These are phyloP conservation scores for Sarocladiaceae sp. DNA, from an alignment of 2,329 filamentous ascomycete species.

Conservation along the genomic window DNA sequence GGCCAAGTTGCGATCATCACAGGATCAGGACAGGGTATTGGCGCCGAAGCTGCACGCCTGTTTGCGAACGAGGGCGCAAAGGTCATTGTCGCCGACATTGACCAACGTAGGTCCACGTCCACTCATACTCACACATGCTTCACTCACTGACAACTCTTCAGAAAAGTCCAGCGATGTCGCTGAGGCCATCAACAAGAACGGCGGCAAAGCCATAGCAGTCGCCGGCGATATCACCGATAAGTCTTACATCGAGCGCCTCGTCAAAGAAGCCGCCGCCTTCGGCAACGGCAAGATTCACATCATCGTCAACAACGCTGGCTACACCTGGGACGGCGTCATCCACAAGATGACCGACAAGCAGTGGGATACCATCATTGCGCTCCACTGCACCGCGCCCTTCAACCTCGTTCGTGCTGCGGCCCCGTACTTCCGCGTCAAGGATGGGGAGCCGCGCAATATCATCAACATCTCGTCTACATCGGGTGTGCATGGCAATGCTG, in stretches of 20 bases:
- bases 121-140: neutral
- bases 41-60: slow-evolving; percentile 72
- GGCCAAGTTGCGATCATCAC: slow-evolving; percentile 86
- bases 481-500: slow-evolving; percentile 79
- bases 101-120: slow-evolving; percentile 47
- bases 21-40: slow-evolving; percentile 80
- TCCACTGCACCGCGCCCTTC: slow-evolving; percentile 84
- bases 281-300: slow-evolving; percentile 84
- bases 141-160: slow-evolving; percentile 22
- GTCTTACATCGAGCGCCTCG: slow-evolving; percentile 63
- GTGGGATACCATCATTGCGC: slow-evolving; percentile 79
- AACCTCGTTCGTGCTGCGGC: slow-evolving; percentile 73
- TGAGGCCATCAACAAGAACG: slow-evolving; percentile 59
- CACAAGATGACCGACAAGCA: slow-evolving; percentile 91
- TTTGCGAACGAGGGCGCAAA: slow-evolving; percentile 86
- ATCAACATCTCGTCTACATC: slow-evolving; percentile 81
- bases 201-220: slow-evolving; percentile 65
- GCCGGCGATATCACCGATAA: slow-evolving; percentile 70
- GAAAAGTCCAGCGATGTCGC: slow-evolving; percentile 65
- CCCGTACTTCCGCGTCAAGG: slow-evolving; percentile 81
- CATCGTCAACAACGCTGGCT: slow-evolving; percentile 87
- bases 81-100: slow-evolving; percentile 79
- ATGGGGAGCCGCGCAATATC: slow-evolving; percentile 70
- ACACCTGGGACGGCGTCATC: slow-evolving; percentile 89
- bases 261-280: slow-evolving; percentile 70